Base-by-base conservation (phyloP, 2,329 filamentous ascomycete species). In the Annulohypoxylon truncatum region DNA sequence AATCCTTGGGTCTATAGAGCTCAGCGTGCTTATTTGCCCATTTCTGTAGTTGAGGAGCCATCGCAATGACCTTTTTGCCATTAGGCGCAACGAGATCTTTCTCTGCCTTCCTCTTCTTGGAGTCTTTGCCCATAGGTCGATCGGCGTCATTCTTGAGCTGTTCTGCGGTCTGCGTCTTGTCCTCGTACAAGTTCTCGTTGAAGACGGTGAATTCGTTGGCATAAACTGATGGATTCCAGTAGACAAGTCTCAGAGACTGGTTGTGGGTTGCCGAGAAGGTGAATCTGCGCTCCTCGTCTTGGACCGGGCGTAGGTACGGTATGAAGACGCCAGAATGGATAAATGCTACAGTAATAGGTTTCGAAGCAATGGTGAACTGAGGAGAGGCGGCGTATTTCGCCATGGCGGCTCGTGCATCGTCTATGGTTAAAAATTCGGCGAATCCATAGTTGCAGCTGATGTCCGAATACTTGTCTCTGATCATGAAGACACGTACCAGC, bases 241-340 rank as follows among this genome's bases (percentile, higher is more conserved):
- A 95, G 73, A 89, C 89, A 42, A 94, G 84, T 64, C 88, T 88
- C 61, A 92, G 79, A 0, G 84, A 82, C 1, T 89, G 84, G 71
- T 94, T 94, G 69, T 87, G 88, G 1, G 92, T 82, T 1, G 91
- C 90, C 29, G 85, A 84, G 73, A 95, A 94, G 0, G 90, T 91
- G 75, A 89, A 89, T 47, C 80, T 83, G 12, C 87, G 84, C n/a
- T 83, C 86, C 15, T 85, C 85, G 0, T 85, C 81, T 4, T 83
- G 83, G 1, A 82, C 62, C 6, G 85, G 83, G 53, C 89, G 86
- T 51, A 91, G 83, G 44, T 92, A 90, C 0, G 91, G 92, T 10
- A 94, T 87, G 73, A 96, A 96, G 2, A 96, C 92, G 4, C 92
- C 92, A n/a, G 92, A 88, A 70, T 96, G 92, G 38, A 94, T 94